These are phyloP conservation scores for Epichloe baconii DNA, from an alignment of 2,329 filamentous ascomycete genomes.

Conservation along the genomic window DNA sequence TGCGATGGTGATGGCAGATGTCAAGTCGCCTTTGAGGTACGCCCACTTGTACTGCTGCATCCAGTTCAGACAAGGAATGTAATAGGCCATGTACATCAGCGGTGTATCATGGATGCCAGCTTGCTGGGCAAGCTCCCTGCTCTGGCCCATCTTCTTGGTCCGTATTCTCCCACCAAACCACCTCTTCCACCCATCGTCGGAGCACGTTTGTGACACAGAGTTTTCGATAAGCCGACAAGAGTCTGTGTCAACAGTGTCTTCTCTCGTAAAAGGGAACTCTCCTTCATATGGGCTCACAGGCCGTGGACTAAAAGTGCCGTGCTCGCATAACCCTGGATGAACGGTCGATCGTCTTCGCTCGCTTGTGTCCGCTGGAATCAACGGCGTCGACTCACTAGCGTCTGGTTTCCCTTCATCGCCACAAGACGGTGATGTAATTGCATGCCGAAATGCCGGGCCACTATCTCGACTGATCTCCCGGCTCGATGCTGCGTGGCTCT, in stretches of 20 bases:
- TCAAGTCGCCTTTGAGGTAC: constrained; percentile 73
- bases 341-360: constrained; percentile 9
- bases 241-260: constrained; percentile 20
- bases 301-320: constrained; percentile 66
- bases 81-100: constrained; percentile 84
- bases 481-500: constrained; percentile 26
- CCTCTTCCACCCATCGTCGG: constrained; percentile 32
- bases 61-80: constrained; percentile 85
- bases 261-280: constrained; percentile 19
- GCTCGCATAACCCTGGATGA: constrained; percentile 41
- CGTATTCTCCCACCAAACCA: constrained; percentile 38
- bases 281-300: constrained; percentile 34
- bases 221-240: constrained; percentile 24
- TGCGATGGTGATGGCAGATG: constrained; percentile 89
- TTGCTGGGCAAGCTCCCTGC: constrained; percentile 54
- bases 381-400: constrained; percentile 36
- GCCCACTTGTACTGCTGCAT: constrained; percentile 72
- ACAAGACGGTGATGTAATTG: constrained; percentile 3
- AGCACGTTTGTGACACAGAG: constrained; percentile 23
- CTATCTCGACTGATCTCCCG: constrained; percentile 9
- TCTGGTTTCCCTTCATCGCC: constrained; percentile 9
- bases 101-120: constrained; percentile 63
- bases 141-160: constrained; percentile 59
- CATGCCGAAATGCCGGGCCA: constrained; percentile 5
- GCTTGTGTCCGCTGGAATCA: constrained; percentile 23